Conservation (phyloP, 2,329 filamentous ascomycete genomes). For the Grosmannia huntii region DNA sequence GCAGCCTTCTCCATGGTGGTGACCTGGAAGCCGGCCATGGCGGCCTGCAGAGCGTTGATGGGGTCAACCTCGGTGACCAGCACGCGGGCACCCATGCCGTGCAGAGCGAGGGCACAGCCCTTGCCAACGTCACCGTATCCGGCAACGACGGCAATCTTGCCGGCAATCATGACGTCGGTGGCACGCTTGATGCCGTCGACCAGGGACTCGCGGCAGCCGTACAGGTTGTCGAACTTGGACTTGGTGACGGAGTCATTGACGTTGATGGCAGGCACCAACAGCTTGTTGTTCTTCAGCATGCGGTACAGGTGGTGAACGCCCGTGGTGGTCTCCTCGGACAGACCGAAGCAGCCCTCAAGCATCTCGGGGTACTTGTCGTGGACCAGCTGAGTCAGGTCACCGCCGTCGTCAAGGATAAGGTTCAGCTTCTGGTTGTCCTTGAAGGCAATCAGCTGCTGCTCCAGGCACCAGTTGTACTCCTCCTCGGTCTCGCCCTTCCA, state of each 20-base stretch:
- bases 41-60: conserved; percentile 98
- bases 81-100: conserved; percentile 94
- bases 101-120: conserved; percentile 91
- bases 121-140: conserved; percentile 99
- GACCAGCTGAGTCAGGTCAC: conserved; percentile 90
- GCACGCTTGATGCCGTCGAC: conserved; percentile 99
- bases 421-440: conserved; percentile 94
- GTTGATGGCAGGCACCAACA: conserved; percentile 93
- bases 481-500: conserved; percentile 93
- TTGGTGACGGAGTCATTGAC: conserved; percentile 99
- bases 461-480: conserved; percentile 99
- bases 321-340: conserved; percentile 99
- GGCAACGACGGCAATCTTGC: conserved; percentile 94
- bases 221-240: conserved; percentile 99
- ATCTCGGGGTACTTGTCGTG: conserved; percentile 98
- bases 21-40: conserved; percentile 94
- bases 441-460: conserved; percentile 96
- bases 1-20: conserved; percentile 95
- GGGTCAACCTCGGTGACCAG: conserved; percentile 95
- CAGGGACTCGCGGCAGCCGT: conserved; percentile 97
- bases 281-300: conserved; percentile 84
- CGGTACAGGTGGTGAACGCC: conserved; percentile 99
- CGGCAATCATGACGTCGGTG: conserved; percentile 99
- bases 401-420: conserved; percentile 97
- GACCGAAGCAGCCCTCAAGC: conserved; percentile 96